phyloP scores from a whole-genome alignment of 768 basidiomycete species.

The Phylloporus sp. region DNA sequence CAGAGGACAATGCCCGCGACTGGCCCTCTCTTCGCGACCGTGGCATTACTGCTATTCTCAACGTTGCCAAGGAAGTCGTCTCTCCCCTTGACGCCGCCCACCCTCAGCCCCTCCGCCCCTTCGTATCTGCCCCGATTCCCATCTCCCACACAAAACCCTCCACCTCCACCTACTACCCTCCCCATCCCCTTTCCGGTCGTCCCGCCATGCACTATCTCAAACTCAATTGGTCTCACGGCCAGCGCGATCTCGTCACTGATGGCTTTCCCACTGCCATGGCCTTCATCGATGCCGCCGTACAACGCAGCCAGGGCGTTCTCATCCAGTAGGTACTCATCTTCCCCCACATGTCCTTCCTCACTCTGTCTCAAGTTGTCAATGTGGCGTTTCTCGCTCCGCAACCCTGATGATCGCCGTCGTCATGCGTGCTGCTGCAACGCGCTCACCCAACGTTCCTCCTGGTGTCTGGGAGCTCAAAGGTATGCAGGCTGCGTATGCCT shows the following conservation, averaged over 20 bases:
- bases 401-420: slow-evolving; percentile 88
- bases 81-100: slow-evolving; percentile 57
- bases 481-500: slow-evolving; percentile 88
- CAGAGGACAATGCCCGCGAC: slow-evolving; percentile 87
- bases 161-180: slow-evolving; percentile 58
- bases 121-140: slow-evolving; percentile 68
- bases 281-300: slow-evolving; percentile 74
- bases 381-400: slow-evolving; percentile 88
- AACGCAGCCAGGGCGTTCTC: slow-evolving; percentile 74
- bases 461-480: slow-evolving; percentile 78
- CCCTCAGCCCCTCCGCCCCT: slow-evolving; percentile 51
- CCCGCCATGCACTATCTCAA: slow-evolving; percentile 86
- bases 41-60: slow-evolving; percentile 77
- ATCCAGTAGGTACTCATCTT: slow-evolving; percentile 64
- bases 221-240: slow-evolving; percentile 92
- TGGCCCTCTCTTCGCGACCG: slow-evolving; percentile 66
- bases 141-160: slow-evolving; percentile 32
- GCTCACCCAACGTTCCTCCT: slow-evolving; percentile 60
- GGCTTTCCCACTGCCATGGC: slow-evolving; percentile 80
- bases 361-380: slow-evolving; percentile 69
- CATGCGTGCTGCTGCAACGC: slow-evolving; percentile 84
- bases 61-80: slow-evolving; percentile 89
- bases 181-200: slow-evolving; percentile 64
- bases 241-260: slow-evolving; percentile 74
- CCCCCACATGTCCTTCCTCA: slow-evolving; percentile 12